phyloP scores from a whole-genome alignment of 1,284 basidiomycete genomes.

The Cryptococcus jaspeensis region DNA sequence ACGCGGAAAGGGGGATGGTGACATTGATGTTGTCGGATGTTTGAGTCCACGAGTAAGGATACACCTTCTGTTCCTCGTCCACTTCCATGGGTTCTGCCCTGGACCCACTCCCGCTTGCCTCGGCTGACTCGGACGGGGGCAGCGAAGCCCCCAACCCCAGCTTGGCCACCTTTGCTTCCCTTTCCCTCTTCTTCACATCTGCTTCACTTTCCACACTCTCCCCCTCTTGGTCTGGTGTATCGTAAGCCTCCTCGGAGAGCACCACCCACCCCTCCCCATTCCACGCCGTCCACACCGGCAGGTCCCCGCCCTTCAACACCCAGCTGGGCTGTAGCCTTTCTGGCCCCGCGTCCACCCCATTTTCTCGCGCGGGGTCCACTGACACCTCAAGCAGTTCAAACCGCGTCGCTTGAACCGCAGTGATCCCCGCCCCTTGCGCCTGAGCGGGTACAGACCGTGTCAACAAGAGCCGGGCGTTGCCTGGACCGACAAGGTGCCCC shows the following conservation, averaged over 20 bases:
- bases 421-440: slow-evolving; percentile 18
- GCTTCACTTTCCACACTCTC: slow-evolving; percentile 15
- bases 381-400: slow-evolving; percentile 43
- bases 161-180: slow-evolving; percentile 20
- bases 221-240: neutral
- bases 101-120: too few species aligned
- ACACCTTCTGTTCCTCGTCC: slow-evolving; percentile 39
- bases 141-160: slow-evolving; percentile 35
- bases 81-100: slow-evolving; percentile 14
- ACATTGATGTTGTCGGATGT: slow-evolving; percentile 76
- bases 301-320: slow-evolving; percentile 66
- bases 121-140: neutral
- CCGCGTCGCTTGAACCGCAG: slow-evolving; percentile 7
- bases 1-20: slow-evolving; percentile 73
- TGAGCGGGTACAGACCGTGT: slow-evolving; percentile 20
- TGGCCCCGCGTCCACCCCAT: slow-evolving; percentile 29
- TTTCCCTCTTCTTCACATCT: slow-evolving; percentile 20
- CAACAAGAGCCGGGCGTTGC: slow-evolving; percentile 25
- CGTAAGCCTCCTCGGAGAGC: slow-evolving; percentile 30
- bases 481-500: slow-evolving; percentile 14
- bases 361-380: slow-evolving; percentile 17
- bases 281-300: slow-evolving; percentile 58
- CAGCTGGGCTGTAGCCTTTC: slow-evolving; percentile 58
- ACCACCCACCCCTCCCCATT: slow-evolving; percentile 41
- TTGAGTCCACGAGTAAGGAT: slow-evolving; percentile 89